A percentile compares a stretch with the other conserved stretches of the same genome.
These are phyloP conservation scores for Pseudoperonospora humuli DNA, from an alignment of 352 stramenopile genomes.

Conservation along the genomic window DNA sequence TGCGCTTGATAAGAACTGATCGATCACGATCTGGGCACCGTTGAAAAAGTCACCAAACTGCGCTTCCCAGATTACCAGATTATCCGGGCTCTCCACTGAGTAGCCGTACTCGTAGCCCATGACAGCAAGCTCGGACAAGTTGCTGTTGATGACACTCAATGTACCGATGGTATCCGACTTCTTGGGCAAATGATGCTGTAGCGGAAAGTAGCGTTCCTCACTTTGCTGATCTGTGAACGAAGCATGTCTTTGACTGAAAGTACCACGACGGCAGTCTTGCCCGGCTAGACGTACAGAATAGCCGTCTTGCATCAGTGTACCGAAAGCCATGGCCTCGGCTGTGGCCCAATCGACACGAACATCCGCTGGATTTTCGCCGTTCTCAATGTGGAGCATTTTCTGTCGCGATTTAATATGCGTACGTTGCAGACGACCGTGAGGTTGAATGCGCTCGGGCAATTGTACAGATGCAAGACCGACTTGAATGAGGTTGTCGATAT, in stretches of 20 bases:
- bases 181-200: conserved; percentile 51
- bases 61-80: conserved; percentile 86
- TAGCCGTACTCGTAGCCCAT: conserved; percentile 89
- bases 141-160: conserved; percentile 70
- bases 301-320: conserved; percentile 74
- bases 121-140: conserved; percentile 81
- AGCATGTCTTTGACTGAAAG: conserved; percentile 84
- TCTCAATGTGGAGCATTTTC: conserved; percentile 53
- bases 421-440: conserved; percentile 69
- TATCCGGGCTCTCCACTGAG: conserved; percentile 72
- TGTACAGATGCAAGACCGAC: conserved; percentile 60
- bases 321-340: conserved; percentile 84
- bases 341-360: conserved; percentile 84
- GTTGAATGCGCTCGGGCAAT: conserved; percentile 41
- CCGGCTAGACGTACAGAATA: conserved; percentile 79
- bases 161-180: conserved; percentile 27
- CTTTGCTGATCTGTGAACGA: conserved; percentile 79
- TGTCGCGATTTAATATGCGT: conserved; percentile 67
- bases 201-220: conserved; percentile 68
- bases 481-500: conserved; percentile 43
- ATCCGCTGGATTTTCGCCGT: conserved; percentile 16
- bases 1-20: conserved; percentile 79
- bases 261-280: conserved; percentile 84
- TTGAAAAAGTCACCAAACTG: conserved; percentile 90
- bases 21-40: conserved; percentile 83